These are phyloP conservation scores for Fusarium luffae DNA, from an alignment of 2,329 filamentous ascomycete species.

Conservation along the genomic window DNA sequence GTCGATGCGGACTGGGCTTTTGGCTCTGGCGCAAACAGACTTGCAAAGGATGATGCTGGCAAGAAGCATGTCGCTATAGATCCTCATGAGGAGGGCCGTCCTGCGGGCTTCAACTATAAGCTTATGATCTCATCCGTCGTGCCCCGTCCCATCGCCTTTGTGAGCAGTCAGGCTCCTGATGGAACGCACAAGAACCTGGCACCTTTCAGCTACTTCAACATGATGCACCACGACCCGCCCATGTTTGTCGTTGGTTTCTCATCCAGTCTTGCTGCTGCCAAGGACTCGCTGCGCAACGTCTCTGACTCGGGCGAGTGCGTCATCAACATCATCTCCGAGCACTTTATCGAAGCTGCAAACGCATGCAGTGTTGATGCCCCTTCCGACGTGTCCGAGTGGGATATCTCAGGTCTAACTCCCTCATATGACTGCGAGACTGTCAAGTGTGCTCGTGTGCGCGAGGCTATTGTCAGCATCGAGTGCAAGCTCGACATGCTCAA, in stretches of 20 bases:
- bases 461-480: conserved; percentile 87
- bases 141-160: conserved; percentile 80
- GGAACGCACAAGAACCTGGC: conserved; percentile 78
- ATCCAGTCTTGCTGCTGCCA: conserved; percentile 63
- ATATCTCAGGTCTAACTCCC: conserved; percentile 78
- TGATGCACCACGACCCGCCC: conserved; percentile 88
- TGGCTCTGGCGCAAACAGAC: conserved; percentile 72
- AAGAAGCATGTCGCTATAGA: conserved; percentile 80
- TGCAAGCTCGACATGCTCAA: conserved; percentile 77
- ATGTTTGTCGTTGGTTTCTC: conserved; percentile 75
- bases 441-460: conserved; percentile 76
- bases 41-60: conserved; percentile 37
- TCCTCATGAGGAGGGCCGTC: conserved; percentile 77
- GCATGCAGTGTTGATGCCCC: conserved; percentile 82
- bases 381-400: conserved; percentile 82
- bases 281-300: conserved; percentile 84
- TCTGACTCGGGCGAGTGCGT: conserved; percentile 77
- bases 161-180: conserved; percentile 67
- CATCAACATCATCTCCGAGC: conserved; percentile 88
- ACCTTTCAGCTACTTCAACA: conserved; percentile 87
- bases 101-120: conserved; percentile 84
- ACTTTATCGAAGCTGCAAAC: conserved; percentile 89
- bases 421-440: conserved; percentile 72
- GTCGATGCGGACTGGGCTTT: conserved; percentile 72
- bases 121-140: conserved; percentile 85